Evolutionary conservation across 163 green algal species (phyloP).

Genomic region (Chloroidium sp.): DNA sequence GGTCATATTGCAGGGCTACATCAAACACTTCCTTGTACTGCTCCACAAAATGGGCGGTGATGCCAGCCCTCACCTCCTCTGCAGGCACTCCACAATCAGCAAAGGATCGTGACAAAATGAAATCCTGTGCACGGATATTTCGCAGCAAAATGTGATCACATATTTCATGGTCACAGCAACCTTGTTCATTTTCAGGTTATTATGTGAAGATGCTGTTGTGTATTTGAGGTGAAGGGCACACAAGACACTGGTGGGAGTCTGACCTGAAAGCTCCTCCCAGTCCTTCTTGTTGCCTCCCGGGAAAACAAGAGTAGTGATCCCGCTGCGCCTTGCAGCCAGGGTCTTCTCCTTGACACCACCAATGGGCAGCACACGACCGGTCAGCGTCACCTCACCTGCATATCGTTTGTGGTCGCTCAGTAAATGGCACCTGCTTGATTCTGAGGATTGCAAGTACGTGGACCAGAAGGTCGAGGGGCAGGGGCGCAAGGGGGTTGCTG

Average conservation of each 20-base stretch:
- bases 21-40: constrained; percentile 72
- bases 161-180: no score
- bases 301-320: constrained; percentile 68
- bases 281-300: constrained; percentile 75
- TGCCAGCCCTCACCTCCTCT: constrained; percentile 64
- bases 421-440: no score
- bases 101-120: no score
- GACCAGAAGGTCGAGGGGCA: no score
- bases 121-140: no score
- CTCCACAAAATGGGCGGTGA: constrained; percentile 72
- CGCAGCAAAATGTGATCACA: no score
- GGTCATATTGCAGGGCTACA: constrained; percentile 26
- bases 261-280: constrained; percentile 71
- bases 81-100: neutral
- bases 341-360: constrained; percentile 92
- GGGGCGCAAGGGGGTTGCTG: no score
- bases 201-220: no score
- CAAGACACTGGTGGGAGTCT: neutral
- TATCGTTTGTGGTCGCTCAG: neutral
- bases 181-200: no score
- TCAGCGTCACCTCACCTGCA: constrained; percentile 83
- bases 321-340: constrained; percentile 66
- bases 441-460: no score
- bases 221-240: neutral
- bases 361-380: constrained; percentile 85